phyloP scores from a whole-genome alignment of 75 land plant genomes.

The Cryptomeria japonica region DNA sequence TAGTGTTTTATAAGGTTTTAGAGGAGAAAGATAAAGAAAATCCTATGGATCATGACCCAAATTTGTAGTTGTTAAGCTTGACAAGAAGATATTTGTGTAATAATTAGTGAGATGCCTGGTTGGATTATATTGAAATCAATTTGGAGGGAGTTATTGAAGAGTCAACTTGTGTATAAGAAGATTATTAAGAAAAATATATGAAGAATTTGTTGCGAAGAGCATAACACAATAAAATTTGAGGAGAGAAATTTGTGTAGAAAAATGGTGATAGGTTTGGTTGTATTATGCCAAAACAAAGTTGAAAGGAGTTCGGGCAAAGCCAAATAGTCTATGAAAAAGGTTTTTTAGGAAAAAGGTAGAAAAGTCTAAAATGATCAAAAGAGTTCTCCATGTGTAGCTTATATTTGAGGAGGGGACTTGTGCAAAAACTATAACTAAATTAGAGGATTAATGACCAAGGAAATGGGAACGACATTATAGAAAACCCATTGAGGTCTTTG shows the following conservation, averaged over 20 bases:
- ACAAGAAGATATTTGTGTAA: not conserved
- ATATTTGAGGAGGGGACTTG: not conserved
- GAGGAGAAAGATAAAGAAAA: not conserved
- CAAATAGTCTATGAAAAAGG: conserved; percentile 28
- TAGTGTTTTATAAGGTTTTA: conserved; percentile 17
- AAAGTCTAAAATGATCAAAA: not conserved
- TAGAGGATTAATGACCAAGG: not conserved
- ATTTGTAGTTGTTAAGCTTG: not conserved
- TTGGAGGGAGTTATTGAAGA: conserved; percentile 57
- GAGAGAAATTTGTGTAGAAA: not conserved
- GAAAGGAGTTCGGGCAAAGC: conserved; percentile 59
- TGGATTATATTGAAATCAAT: conserved; percentile 47
- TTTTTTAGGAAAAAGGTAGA: not conserved
- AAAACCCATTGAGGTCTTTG: conserved; percentile 56
- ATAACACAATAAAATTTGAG: not conserved
- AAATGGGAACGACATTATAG: conserved; percentile 28
- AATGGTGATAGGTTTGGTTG: conserved; percentile 14
- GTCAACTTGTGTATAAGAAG: conserved; percentile 35
- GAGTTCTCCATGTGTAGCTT: not conserved
- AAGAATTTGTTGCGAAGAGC: not conserved
- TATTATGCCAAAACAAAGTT: conserved; percentile 49
- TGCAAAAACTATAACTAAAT: not conserved
- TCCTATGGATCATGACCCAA: not conserved
- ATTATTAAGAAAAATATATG: not conserved
- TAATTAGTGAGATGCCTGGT: conserved; percentile 1